These are phyloP conservation scores for Nitzschia putrida DNA, from an alignment of 108 stramenopile species.

Conservation along the genomic window DNA sequence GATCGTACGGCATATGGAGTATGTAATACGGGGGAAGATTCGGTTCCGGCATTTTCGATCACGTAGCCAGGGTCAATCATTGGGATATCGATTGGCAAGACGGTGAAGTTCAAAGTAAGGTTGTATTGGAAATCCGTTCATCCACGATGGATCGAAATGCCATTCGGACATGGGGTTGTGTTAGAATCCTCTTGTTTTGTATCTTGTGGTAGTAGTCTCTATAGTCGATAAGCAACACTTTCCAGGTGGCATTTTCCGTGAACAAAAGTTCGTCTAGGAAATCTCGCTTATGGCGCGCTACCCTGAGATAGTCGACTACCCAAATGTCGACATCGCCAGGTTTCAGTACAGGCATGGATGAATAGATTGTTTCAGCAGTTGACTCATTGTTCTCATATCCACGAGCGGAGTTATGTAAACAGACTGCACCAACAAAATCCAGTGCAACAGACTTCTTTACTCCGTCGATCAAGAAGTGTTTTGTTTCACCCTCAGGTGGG, in stretches of 20 bases:
- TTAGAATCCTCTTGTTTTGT: background rate
- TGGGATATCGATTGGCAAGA: background rate
- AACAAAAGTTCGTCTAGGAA: background rate
- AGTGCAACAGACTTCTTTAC: background rate
- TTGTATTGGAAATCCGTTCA: background rate
- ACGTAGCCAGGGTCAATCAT: constrained; percentile 1
- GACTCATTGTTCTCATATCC: background rate
- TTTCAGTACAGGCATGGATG: background rate
- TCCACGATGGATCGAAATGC: constrained; percentile 24
- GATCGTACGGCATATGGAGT: constrained; percentile 27
- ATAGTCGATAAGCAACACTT: constrained; percentile 28
- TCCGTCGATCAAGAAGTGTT: constrained; percentile 16
- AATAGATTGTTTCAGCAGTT: background rate
- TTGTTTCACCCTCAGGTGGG: constrained; percentile 7
- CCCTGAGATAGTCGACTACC: constrained; percentile 7
- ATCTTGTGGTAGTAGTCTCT: constrained; percentile 12
- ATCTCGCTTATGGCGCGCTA: background rate
- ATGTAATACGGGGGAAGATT: constrained; percentile 17
- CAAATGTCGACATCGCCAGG: constrained; percentile 10
- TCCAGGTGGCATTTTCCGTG: constrained; percentile 4
- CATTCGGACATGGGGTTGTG: constrained; percentile 8
- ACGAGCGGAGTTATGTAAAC: background rate
- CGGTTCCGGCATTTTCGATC: constrained; percentile 4
- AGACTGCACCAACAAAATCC: constrained; percentile 4
- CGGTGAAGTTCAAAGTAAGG: background rate